Evolutionary conservation across 768 basidiomycete genomes (phyloP).

Genomic region (Russula earlei): DNA sequence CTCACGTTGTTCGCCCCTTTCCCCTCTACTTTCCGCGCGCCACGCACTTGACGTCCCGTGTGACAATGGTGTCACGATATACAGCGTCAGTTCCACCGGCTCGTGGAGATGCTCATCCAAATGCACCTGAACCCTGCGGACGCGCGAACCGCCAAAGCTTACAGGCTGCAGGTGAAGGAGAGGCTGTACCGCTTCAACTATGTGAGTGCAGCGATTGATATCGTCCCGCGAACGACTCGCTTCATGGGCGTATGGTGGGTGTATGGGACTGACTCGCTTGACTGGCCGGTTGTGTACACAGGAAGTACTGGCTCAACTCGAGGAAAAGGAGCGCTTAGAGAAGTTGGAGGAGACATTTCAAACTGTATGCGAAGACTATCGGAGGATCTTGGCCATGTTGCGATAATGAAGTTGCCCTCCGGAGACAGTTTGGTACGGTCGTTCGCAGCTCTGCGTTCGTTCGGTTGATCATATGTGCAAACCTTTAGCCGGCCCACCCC

Average conservation of each 20-base stretch:
- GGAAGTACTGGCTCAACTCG: conserved; percentile 84
- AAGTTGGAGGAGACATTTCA: conserved; percentile 93
- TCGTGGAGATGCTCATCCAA: conserved; percentile 86
- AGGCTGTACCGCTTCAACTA: conserved; percentile 92
- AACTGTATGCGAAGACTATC: conserved; percentile 76
- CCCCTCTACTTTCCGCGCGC: neutral
- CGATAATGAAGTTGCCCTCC: neutral
- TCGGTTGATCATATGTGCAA: neutral
- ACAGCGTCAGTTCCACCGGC: conserved; percentile 88
- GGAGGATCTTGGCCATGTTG: conserved; percentile 59
- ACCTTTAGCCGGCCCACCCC: neutral
- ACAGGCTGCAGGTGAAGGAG: conserved; percentile 89
- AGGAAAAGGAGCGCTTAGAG: conserved; percentile 76
- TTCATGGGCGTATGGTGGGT: too few relatives aligned
- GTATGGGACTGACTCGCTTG: too few relatives aligned
- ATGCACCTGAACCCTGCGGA: conserved; percentile 58
- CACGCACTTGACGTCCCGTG: neutral
- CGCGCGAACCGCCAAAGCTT: conserved; percentile 45
- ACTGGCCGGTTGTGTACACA: conserved; percentile 25
- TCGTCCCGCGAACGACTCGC: neutral
- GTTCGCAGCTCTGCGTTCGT: neutral
- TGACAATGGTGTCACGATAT: too few relatives aligned
- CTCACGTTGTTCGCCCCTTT: neutral
- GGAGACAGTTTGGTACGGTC: neutral
- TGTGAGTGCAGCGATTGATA: conserved; percentile 39